These are phyloP conservation scores for Solanum pimpinellifolium DNA, from an alignment of 257 asterid species.

Conservation along the genomic window DNA sequence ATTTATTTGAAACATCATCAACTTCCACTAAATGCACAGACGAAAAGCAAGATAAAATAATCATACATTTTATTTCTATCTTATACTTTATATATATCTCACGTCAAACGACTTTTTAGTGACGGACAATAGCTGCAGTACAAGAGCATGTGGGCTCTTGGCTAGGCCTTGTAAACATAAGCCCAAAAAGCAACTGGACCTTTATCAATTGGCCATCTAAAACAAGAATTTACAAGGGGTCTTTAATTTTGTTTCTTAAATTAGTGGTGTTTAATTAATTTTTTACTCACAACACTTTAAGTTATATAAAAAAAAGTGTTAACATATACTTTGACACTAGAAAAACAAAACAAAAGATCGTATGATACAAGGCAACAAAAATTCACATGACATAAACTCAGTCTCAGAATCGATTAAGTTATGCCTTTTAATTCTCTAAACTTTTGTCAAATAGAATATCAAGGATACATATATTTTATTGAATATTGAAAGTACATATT, in stretches of 20 bases:
- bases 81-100: no score
- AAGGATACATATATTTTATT: not conserved
- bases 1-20: no score
- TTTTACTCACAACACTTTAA: not conserved
- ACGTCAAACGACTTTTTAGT: no score
- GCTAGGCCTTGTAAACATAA: not conserved
- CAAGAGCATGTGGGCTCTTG: not conserved
- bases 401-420: not conserved
- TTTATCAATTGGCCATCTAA: not conserved
- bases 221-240: not conserved
- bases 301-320: not conserved
- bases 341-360: no score
- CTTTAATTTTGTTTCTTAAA: no score
- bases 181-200: not conserved
- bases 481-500: not conserved
- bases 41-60: no score
- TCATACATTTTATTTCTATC: no score
- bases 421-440: not conserved
- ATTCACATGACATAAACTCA: not conserved
- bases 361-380: no score
- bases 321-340: not conserved
- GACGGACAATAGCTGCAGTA: no score
- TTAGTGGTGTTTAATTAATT: not conserved
- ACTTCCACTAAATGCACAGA: no score
- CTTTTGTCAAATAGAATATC: not conserved